Base-by-base conservation (phyloP, 768 basidiomycete species). In the Tylopilus intermedius region DNA sequence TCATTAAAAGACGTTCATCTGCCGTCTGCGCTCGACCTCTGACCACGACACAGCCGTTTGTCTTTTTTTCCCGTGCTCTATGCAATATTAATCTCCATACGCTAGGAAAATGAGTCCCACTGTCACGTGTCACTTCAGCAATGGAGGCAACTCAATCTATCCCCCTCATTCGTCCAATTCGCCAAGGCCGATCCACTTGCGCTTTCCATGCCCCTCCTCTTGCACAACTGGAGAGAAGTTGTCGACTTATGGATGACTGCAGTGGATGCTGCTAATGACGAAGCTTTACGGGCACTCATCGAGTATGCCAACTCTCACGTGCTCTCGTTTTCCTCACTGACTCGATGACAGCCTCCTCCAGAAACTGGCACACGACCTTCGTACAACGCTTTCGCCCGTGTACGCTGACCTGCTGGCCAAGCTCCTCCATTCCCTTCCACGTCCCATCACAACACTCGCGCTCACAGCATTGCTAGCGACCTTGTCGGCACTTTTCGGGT, bases 81-180 rank as follows among this genome's bases (percentile, higher is more conserved):
- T 49, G 8, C 32, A 9, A 15, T 7, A 15, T 21, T 43, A 35
- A 33, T 18, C 8, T 42, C 6, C n/a, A 35, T 22, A 24, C 32
- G 58, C 2, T 50, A 90, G 87, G 87, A 92, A 57, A 80, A 81
- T 62, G 82, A 83, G 51, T 90, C 87, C 0, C 84, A 90, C 64
- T 93, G 94, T 61, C 82, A 85, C 49, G 76, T 80, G 58, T 78
- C 86, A 3, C 72, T 94, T 30, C 74, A 81, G 26, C 82, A 88
- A 62, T 90, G 88, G 85, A 73, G 79, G 58, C 86, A 93, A 59
- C 78, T 94, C 54, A 92, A 89, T 66, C 79, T 94, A 21, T 77
- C 89, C 2, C 80, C 87, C 1, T 75, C 82, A 1, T 94, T 93
- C 67, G 68, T 91, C 49, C 69, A 74, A 27, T 93, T 91, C 62